Percentiles rank a stretch among this genome's conserved stretches.
These are phyloP conservation scores for Thymus quinquecostatus DNA, from an alignment of 257 asterid genomes.

Conservation along the genomic window DNA sequence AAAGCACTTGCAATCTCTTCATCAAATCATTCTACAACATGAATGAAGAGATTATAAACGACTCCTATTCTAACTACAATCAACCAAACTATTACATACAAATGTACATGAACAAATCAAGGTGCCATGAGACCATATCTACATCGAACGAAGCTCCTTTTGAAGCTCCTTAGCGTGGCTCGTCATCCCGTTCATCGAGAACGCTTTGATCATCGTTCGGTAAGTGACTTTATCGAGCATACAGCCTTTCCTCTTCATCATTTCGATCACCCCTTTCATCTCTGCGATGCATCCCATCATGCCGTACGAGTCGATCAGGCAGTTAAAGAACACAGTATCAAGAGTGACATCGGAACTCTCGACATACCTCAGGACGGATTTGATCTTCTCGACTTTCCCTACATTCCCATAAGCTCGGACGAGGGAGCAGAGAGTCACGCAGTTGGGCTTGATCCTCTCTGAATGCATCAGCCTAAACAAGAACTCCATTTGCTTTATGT, in stretches of 20 bases:
- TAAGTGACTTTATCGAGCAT: conserved; percentile 77
- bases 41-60: too few relatives aligned
- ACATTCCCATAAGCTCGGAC: conserved; percentile 78
- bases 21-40: too few relatives aligned
- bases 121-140: not conserved
- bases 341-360: conserved; percentile 80
- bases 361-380: conserved; percentile 54
- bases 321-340: conserved; percentile 79
- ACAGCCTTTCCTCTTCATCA: conserved; percentile 78
- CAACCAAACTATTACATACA: too few relatives aligned
- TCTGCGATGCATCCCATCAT: conserved; percentile 82
- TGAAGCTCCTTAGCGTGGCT: conserved; percentile 66
- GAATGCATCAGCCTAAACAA: conserved; percentile 91
- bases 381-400: conserved; percentile 66
- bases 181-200: conserved; percentile 58
- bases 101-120: too few relatives aligned
- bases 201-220: conserved; percentile 81
- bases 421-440: conserved; percentile 84
- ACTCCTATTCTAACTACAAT: too few relatives aligned
- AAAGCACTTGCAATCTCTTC: too few relatives aligned
- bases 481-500: conserved; percentile 79
- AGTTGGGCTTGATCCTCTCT: conserved; percentile 73
- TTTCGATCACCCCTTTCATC: conserved; percentile 77
- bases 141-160: conserved; percentile 55
- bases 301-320: conserved; percentile 86